Base-by-base conservation (phyloP, 1,284 basidiomycete genomes). In the Cutaneotrichosporon mucoides region DNA sequence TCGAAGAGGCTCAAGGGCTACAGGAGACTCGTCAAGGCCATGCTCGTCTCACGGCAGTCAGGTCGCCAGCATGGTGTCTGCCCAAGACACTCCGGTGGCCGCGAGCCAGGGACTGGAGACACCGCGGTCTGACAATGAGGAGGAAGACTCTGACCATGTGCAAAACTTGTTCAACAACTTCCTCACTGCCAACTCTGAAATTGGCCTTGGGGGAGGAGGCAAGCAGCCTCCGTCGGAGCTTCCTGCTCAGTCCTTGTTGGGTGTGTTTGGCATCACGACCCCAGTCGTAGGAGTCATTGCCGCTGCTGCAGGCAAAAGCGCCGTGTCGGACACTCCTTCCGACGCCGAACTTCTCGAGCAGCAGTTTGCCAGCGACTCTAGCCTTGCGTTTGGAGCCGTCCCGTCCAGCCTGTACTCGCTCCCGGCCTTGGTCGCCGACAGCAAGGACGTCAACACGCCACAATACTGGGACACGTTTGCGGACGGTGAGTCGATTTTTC, bases 381-480 rank as follows among this genome's bases (percentile, higher is more conserved):
- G 51, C 34, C 42, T 54, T 10, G 53, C 53, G 35, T 54, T 54
- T 16, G 35, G 41, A 12, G 43, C 53, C 7, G 34, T 46, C 16
- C 53, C 53, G n/a, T 44, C 41, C 33, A 16, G 24, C 33, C n/a
- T 59, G 53, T 41, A 52, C 15, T 1, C 11, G 15, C 35, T 34
- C 12, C 36, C 9, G 33, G 16, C 35, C 24, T 10, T 16, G 13
- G 6, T 45, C 44, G 12, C n/a, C 9, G 4, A 51, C 46, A 9
- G 33, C 43, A 33, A 36, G 35, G 66, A 67, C 35, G 68, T 68
- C 9, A 72, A 69, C 54, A 65, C 61, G 42, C 48, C 44, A 8
- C 61, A 68, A 52, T 74, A 64, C 49, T 74, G 73, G 73, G 66
- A 73, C 53, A 66, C 61, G 5, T 57, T 74, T 12, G 66, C 72